These are phyloP conservation scores for Coniferiporia sulphurascens DNA, from an alignment of 1,284 basidiomycete species.

Conservation along the genomic window DNA sequence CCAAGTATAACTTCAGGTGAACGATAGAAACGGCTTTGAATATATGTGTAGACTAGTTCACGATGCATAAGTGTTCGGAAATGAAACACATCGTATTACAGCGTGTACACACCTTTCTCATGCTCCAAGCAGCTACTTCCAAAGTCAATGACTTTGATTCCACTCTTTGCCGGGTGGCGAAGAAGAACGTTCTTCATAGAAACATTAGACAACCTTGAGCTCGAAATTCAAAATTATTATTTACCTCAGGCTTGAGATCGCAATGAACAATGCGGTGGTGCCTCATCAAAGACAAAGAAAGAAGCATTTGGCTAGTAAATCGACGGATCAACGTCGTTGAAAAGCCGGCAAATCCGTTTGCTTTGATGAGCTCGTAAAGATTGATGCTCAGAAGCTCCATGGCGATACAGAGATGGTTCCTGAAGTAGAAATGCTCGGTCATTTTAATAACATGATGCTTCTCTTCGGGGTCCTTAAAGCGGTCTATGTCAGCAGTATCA, in stretches of 20 bases:
- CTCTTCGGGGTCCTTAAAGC: slow-evolving; percentile 83
- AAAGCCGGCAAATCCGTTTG: slow-evolving; percentile 97
- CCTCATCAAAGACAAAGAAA: slow-evolving; percentile 88
- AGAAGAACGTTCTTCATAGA: slow-evolving; percentile 82
- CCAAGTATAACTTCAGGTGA: slow-evolving; percentile 93
- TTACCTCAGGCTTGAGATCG: slow-evolving; percentile 96
- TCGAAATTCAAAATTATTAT: slow-evolving; percentile 7
- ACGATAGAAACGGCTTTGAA: slow-evolving; percentile 95
- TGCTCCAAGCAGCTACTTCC: slow-evolving; percentile 98
- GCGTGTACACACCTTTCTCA: slow-evolving; percentile 79
- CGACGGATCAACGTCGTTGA: slow-evolving; percentile 91
- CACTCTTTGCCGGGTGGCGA: slow-evolving; percentile 92
- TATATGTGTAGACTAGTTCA: slow-evolving; percentile 87
- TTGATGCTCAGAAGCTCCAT: slow-evolving; percentile 99
- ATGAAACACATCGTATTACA: background rate
- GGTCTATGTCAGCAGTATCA: slow-evolving; percentile 10
- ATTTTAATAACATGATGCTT: slow-evolving; percentile 97
- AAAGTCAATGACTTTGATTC: slow-evolving; percentile 98
- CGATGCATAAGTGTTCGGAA: slow-evolving; percentile 20
- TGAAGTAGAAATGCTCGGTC: slow-evolving; percentile 98
- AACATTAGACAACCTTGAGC: background rate
- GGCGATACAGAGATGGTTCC: slow-evolving; percentile 96
- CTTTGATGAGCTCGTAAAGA: slow-evolving; percentile 98
- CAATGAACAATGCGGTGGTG: slow-evolving; percentile 99
- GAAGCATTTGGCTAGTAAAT: slow-evolving; percentile 94